Conservation (phyloP, 768 basidiomycete species). For the Astraeus odoratus region DNA sequence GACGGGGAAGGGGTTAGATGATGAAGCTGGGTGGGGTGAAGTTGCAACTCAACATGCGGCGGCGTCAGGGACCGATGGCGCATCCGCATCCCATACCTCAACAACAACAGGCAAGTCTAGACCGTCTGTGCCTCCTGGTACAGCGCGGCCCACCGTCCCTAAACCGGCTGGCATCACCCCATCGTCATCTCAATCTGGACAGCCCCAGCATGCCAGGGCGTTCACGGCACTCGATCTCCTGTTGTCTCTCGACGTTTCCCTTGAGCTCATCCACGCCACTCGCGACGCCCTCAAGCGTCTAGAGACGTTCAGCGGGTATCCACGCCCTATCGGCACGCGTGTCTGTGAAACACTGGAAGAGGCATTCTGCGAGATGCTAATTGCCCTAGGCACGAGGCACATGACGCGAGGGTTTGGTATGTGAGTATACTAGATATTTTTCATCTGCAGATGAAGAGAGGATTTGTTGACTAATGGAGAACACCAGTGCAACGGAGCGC, state of each 20-base stretch:
- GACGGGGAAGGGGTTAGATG: not conserved
- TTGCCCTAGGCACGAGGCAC: conserved; percentile 72
- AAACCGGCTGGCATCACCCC: not conserved
- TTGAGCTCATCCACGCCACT: conserved; percentile 90
- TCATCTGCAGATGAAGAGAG: not conserved
- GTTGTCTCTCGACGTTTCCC: conserved; percentile 84
- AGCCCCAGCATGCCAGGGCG: not conserved
- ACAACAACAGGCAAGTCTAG: not conserved
- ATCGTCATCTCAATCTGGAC: not conserved
- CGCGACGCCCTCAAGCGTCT: conserved; percentile 88
- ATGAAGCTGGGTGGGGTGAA: conserved; percentile 23
- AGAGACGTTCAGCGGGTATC: conserved; percentile 85
- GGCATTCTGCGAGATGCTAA: conserved; percentile 78
- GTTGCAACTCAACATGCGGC: conserved; percentile 3
- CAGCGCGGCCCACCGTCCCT: not conserved
- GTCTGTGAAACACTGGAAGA: conserved; percentile 94
- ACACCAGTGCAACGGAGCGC: conserved; percentile 73
- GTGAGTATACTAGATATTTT: conserved; percentile 34
- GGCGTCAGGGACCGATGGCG: not conserved
- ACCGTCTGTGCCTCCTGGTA: not conserved
- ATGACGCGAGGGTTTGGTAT: conserved; percentile 70
- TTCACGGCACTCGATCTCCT: conserved; percentile 67
- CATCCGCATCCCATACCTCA: not conserved
- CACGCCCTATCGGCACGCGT: conserved; percentile 78
- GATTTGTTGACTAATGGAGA: not conserved